Conservation (phyloP, 345 rosid species). For the Acer campestre region DNA sequence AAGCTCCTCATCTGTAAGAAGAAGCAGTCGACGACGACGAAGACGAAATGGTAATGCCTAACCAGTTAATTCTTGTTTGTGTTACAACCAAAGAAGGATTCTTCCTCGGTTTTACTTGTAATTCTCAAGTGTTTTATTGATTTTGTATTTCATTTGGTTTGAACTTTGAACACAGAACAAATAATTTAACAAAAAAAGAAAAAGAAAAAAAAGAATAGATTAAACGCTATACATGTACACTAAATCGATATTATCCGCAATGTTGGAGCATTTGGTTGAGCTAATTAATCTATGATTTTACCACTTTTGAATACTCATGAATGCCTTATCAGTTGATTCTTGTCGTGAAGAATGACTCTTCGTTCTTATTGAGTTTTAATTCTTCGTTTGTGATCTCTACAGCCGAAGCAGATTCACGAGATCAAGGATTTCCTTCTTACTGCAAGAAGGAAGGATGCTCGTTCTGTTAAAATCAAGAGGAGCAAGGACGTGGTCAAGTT, state of each 20-base stretch:
- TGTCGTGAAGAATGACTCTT: not conserved
- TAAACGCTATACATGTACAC: too few species aligned
- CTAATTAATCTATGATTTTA: not conserved
- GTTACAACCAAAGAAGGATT: too few species aligned
- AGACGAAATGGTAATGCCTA: too few species aligned
- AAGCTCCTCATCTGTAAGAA: too few species aligned
- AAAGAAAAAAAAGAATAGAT: too few species aligned
- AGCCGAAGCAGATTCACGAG: slow-evolving; percentile 74
- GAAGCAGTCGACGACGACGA: too few species aligned
- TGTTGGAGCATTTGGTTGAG: not conserved
- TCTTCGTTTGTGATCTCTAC: not conserved
- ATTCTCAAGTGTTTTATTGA: not conserved
- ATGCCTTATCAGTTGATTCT: not conserved
- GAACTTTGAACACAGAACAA: too few species aligned
- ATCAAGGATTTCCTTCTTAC: slow-evolving; percentile 72
- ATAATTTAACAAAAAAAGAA: too few species aligned
- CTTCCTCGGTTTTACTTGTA: too few species aligned
- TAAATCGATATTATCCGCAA: not conserved
- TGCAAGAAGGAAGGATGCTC: slow-evolving; percentile 75
- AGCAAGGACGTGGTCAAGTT: slow-evolving; percentile 64
- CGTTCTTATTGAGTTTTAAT: too few species aligned
- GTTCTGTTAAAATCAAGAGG: slow-evolving; percentile 69
- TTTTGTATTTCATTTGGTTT: too few species aligned
- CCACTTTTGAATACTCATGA: not conserved
- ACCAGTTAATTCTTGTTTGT: too few species aligned